These are phyloP conservation scores for Phoma sp. DNA, from an alignment of 2,329 filamentous ascomycete genomes.

Conservation along the genomic window DNA sequence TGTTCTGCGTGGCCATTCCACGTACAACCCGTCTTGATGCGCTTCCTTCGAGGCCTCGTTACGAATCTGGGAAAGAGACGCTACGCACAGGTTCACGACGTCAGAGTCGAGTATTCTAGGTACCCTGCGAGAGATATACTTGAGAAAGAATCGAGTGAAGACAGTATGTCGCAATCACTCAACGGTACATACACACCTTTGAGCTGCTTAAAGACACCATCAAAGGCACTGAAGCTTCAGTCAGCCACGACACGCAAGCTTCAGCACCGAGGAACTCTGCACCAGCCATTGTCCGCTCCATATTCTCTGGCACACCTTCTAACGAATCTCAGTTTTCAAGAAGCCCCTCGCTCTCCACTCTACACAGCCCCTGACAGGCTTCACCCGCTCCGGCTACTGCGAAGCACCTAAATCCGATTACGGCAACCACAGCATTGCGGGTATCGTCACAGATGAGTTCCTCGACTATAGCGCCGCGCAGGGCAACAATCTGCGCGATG, in stretches of 20 bases:
- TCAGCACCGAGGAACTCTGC: neutral
- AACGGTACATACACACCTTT: constrained; percentile 10
- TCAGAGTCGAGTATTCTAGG: constrained; percentile 20
- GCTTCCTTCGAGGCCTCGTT: constrained; percentile 21
- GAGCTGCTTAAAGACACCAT: no score
- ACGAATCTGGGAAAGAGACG: constrained; percentile 20
- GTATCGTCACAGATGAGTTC: constrained; percentile 66
- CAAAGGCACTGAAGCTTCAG: neutral
- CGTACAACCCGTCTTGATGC: constrained; percentile 17
- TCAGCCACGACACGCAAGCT: neutral
- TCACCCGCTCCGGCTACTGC: constrained; percentile 69
- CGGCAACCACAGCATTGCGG: constrained; percentile 68
- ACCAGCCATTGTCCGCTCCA: neutral
- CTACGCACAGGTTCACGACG: constrained; percentile 44
- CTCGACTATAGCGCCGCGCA: constrained; percentile 66
- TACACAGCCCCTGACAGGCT: constrained; percentile 66
- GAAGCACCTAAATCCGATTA: constrained; percentile 61
- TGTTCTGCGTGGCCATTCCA: neutral
- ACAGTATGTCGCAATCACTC: constrained; percentile 12
- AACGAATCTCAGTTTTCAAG: constrained; percentile 58
- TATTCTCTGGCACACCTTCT: neutral
- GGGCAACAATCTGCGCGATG: constrained; percentile 65
- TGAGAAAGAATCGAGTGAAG: constrained; percentile 3
- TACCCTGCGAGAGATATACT: constrained; percentile 15
- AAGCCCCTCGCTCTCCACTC: constrained; percentile 66